phyloP scores from a whole-genome alignment of 805 yeast genomes.

The Wickerhamomyces tratensis region DNA sequence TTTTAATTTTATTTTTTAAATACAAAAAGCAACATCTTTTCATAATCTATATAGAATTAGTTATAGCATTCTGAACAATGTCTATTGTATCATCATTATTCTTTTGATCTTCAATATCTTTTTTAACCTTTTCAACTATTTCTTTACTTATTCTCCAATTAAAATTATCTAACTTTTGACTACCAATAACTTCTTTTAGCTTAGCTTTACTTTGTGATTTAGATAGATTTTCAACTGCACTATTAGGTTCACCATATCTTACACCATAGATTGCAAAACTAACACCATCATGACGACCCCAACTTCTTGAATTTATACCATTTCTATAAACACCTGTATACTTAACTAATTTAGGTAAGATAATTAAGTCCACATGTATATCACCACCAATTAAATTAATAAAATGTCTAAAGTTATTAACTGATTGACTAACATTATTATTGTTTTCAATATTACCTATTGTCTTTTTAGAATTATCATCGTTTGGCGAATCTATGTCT shows the following conservation, averaged over 20 bases:
- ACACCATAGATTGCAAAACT: conserved; percentile 50
- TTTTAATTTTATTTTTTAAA: no score
- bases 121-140: background rate
- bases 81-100: no score
- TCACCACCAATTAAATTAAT: conserved; percentile 22
- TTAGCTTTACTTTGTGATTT: conserved; percentile 14
- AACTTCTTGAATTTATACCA: conserved; percentile 65
- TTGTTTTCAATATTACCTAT: conserved; percentile 30
- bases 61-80: no score
- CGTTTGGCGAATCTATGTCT: conserved; percentile 9
- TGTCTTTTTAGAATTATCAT: conserved; percentile 20
- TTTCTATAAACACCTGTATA: conserved; percentile 61
- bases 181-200: conserved; percentile 10
- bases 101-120: background rate
- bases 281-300: conserved; percentile 79
- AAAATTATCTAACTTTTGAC: background rate
- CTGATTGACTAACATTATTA: conserved; percentile 20
- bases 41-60: no score
- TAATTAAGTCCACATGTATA: conserved; percentile 22
- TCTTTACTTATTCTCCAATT: background rate
- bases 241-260: conserved; percentile 20
- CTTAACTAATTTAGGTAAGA: conserved; percentile 58
- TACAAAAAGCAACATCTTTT: background rate
- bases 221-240: conserved; percentile 11
- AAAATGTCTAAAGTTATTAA: conserved; percentile 15